These are phyloP conservation scores for Wickerhamomyces canadensis DNA, from an alignment of 805 yeast genomes.

Conservation along the genomic window DNA sequence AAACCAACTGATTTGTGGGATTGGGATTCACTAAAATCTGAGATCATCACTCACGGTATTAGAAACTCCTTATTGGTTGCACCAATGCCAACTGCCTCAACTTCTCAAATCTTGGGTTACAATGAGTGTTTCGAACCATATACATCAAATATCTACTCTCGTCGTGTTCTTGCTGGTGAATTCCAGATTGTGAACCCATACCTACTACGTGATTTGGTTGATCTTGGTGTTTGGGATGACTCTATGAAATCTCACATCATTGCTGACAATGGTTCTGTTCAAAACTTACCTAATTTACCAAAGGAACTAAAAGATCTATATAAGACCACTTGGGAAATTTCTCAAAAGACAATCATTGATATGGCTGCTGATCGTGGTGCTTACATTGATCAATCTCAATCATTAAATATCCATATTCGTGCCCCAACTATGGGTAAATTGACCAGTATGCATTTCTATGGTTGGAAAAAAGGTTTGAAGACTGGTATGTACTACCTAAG, in stretches of 20 bases:
- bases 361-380: slow-evolving; percentile 86
- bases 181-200: slow-evolving; percentile 90
- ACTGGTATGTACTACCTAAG: slow-evolving; percentile 98
- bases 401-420: slow-evolving; percentile 81
- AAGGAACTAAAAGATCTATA: slow-evolving; percentile 63
- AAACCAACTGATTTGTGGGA: slow-evolving; percentile 79
- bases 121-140: slow-evolving; percentile 96
- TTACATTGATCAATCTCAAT: slow-evolving; percentile 87
- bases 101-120: slow-evolving; percentile 91
- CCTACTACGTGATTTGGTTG: slow-evolving; percentile 74
- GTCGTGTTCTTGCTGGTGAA: slow-evolving; percentile 92
- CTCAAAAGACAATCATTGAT: slow-evolving; percentile 73
- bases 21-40: slow-evolving; percentile 68
- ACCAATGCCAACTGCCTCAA: slow-evolving; percentile 98
- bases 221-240: slow-evolving; percentile 78
- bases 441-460: slow-evolving; percentile 97
- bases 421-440: slow-evolving; percentile 95
- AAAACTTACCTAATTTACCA: slow-evolving; percentile 69
- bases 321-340: slow-evolving; percentile 85
- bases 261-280: slow-evolving; percentile 80
- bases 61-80: slow-evolving; percentile 88
- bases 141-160: slow-evolving; percentile 88
- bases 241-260: slow-evolving; percentile 74
- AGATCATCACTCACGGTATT: slow-evolving; percentile 60
- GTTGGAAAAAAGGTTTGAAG: slow-evolving; percentile 97